Conservation (phyloP, 2,329 filamentous ascomycete species). For the Sclerotinia trifoliorum region DNA sequence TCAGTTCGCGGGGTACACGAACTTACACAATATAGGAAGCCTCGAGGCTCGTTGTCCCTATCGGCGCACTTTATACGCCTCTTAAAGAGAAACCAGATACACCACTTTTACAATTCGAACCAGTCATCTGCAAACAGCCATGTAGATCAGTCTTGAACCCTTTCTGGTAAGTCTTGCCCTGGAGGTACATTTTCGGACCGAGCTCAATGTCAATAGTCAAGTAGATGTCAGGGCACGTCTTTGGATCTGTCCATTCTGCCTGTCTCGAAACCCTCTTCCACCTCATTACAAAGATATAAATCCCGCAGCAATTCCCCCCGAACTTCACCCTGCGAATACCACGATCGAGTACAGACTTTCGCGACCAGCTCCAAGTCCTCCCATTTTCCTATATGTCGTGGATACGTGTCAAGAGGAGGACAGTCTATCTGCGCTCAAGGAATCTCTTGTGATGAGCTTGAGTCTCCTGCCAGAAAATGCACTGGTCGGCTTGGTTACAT, state of each 20-base stretch:
- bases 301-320: constrained; percentile 75
- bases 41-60: constrained; percentile 89
- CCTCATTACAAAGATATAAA: constrained; percentile 90
- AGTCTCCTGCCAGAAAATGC: constrained; percentile 79
- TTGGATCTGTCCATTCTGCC: constrained; percentile 88
- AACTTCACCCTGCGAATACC: constrained; percentile 77
- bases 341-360: constrained; percentile 88
- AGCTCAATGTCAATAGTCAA: constrained; percentile 54
- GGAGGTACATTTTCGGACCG: background rate
- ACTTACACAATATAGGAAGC: constrained; percentile 66
- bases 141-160: constrained; percentile 96
- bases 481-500: constrained; percentile 80
- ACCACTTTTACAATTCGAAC: constrained; percentile 89
- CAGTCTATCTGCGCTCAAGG: constrained; percentile 77
- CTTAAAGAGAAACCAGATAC: constrained; percentile 92
- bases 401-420: constrained; percentile 89
- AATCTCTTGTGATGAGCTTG: constrained; percentile 83
- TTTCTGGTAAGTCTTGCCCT: constrained; percentile 68
- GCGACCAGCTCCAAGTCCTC: constrained; percentile 77
- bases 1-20: constrained; percentile 8
- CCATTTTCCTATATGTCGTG: constrained; percentile 84
- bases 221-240: constrained; percentile 80
- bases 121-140: constrained; percentile 92
- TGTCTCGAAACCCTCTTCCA: constrained; percentile 78
- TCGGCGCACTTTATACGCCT: constrained; percentile 92